Evolutionary conservation across 768 basidiomycete genomes (phyloP).

Genomic region (Wakefieldia striispora): DNA sequence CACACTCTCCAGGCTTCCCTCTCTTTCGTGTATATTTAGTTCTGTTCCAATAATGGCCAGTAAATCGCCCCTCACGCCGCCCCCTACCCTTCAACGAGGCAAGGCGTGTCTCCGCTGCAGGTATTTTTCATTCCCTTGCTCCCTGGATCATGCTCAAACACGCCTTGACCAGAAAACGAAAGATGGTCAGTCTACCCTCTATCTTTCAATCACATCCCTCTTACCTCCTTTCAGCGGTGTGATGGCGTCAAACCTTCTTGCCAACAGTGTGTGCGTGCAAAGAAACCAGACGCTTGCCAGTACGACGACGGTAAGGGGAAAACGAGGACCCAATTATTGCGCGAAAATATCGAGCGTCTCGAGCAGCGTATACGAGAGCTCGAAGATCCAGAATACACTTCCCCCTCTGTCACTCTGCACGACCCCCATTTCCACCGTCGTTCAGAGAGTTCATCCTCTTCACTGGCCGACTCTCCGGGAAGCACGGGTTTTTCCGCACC

Average conservation of each 20-base stretch:
- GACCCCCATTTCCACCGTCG: slow-evolving; percentile 54
- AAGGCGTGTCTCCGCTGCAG: slow-evolving; percentile 75
- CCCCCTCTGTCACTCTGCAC: slow-evolving; percentile 66
- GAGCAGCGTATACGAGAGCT: slow-evolving; percentile 72
- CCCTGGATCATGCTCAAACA: slow-evolving; percentile 12
- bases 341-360: slow-evolving; percentile 72
- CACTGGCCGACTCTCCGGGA: slow-evolving; percentile 48
- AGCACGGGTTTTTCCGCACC: slow-evolving; percentile 51
- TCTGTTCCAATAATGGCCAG: slow-evolving; percentile 35
- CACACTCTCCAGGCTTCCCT: slow-evolving; percentile 16
- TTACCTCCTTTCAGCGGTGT: slow-evolving; percentile 53
- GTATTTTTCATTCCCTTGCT: slow-evolving; percentile 34
- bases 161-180: slow-evolving; percentile 52
- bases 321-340: slow-evolving; percentile 74
- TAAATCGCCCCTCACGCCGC: slow-evolving; percentile 27
- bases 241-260: slow-evolving; percentile 77
- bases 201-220: slow-evolving; percentile 2
- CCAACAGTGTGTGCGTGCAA: slow-evolving; percentile 74
- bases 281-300: slow-evolving; percentile 72
- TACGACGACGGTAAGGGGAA: slow-evolving; percentile 86
- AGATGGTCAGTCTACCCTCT: slow-evolving; percentile 48
- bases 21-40: slow-evolving; percentile 36
- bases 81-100: slow-evolving; percentile 56
- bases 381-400: slow-evolving; percentile 69
- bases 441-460: slow-evolving; percentile 52